A percentile compares a stretch with the other conserved stretches of the same genome.
Conservation (phyloP, 2,329 filamentous ascomycete genomes). For the Xylariaceae sp. region DNA sequence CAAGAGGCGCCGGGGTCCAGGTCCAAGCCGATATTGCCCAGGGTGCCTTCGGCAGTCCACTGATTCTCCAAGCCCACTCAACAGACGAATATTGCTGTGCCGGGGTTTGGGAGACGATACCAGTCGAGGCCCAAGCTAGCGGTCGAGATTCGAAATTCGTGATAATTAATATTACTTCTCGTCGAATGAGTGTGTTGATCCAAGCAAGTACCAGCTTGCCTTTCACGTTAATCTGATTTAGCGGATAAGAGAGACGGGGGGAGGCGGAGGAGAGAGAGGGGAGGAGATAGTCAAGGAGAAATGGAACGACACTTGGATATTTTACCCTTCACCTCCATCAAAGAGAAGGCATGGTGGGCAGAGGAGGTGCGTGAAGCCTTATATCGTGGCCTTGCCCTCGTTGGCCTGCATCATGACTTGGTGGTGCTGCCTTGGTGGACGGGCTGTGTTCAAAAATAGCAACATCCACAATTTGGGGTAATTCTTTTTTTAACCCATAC, state of each 20-base stretch:
- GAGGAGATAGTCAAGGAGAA: slow-evolving; percentile 38
- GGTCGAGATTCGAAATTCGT: slow-evolving; percentile 20
- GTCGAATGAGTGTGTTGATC: slow-evolving; percentile 50
- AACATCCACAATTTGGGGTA: slow-evolving; percentile 35
- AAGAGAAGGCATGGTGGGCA: slow-evolving; percentile 38
- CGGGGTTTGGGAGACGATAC: slow-evolving; percentile 25
- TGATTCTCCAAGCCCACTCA: slow-evolving; percentile 33
- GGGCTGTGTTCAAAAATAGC: slow-evolving; percentile 42
- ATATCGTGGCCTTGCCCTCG: slow-evolving; percentile 52
- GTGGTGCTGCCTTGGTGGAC: slow-evolving; percentile 27
- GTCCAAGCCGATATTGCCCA: slow-evolving; percentile 34
- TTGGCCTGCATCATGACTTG: slow-evolving; percentile 37
- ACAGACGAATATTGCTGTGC: slow-evolving; percentile 26
- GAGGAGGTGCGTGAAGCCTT: slow-evolving; percentile 52
- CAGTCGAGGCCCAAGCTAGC: slow-evolving; percentile 23
- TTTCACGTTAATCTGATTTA: slow-evolving; percentile 37
- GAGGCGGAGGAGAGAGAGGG: slow-evolving; percentile 36
- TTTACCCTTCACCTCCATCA: slow-evolving; percentile 43
- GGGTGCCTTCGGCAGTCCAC: slow-evolving; percentile 30
- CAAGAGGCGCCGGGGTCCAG: slow-evolving; percentile 33
- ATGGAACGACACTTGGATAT: slow-evolving; percentile 52
- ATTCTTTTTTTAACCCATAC: slow-evolving; percentile 41
- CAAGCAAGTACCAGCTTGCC: slow-evolving; percentile 61
- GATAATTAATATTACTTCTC: slow-evolving; percentile 42
- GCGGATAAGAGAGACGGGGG: slow-evolving; percentile 32